phyloP scores from a whole-genome alignment of 176 grass and related monocot genomes.

The Zea luxurians region DNA sequence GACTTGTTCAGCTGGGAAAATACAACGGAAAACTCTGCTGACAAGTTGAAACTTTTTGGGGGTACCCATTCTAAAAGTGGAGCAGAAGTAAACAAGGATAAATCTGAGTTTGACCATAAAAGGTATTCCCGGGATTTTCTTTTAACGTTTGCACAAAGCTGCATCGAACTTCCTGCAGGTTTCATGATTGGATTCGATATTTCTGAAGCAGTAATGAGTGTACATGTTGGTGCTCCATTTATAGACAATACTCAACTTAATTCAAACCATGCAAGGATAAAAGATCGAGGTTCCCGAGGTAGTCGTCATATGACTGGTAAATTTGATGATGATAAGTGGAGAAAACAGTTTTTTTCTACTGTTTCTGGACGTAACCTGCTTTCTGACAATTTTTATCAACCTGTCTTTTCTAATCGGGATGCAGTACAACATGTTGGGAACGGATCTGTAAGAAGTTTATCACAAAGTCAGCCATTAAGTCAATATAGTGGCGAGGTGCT shows the following conservation, averaged over 20 bases:
- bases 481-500: conserved; percentile 63
- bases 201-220: conserved; percentile 46
- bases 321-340: conserved; percentile 59
- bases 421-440: conserved; percentile 46
- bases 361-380: conserved; percentile 45
- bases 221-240: conserved; percentile 3
- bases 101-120: conserved; percentile 35
- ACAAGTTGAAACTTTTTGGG: conserved; percentile 42
- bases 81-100: conserved; percentile 30
- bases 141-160: conserved; percentile 59
- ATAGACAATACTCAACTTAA: conserved; percentile 42
- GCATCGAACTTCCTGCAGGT: conserved; percentile 50
- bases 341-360: conserved; percentile 44
- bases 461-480: conserved; percentile 42
- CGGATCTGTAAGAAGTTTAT: conserved; percentile 45
- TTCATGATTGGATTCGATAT: conserved; percentile 61
- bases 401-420: conserved; percentile 41
- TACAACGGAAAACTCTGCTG: conserved; percentile 46
- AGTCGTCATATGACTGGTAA: conserved; percentile 29
- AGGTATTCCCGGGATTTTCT: conserved; percentile 81
- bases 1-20: conserved; percentile 62
- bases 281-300: conserved; percentile 43
- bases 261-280: conserved; percentile 44
- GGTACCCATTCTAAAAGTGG: background rate
- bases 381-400: conserved; percentile 30